Percentiles rank a stretch among this genome's conserved stretches.
Evolutionary conservation across 306 rosid species (phyloP).

Genomic region (Trifolium pratense): DNA sequence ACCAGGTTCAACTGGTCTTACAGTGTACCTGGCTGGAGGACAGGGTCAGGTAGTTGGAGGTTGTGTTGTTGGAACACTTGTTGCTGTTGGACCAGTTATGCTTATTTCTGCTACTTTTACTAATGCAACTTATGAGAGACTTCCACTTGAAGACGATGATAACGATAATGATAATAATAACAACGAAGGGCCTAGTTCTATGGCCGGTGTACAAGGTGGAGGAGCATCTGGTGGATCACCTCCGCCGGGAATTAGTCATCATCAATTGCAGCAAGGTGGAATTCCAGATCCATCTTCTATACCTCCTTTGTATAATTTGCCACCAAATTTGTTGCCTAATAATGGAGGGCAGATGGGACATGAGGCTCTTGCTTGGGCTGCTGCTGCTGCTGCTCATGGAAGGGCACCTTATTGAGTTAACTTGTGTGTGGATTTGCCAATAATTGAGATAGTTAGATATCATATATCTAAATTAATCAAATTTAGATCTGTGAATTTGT

Average conservation of each 20-base stretch:
- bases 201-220: constrained; percentile 37
- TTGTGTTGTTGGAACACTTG: constrained; percentile 82
- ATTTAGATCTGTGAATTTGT: constrained; percentile 23
- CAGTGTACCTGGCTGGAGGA: constrained; percentile 84
- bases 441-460: not conserved
- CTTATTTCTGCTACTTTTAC: constrained; percentile 92
- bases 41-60: constrained; percentile 96
- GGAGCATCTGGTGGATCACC: constrained; percentile 51
- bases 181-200: constrained; percentile 62
- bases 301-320: constrained; percentile 66
- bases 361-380: constrained; percentile 75
- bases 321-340: constrained; percentile 67
- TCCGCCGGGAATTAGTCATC: constrained; percentile 61
- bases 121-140: constrained; percentile 88
- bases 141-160: constrained; percentile 88
- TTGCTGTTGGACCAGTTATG: constrained; percentile 94
- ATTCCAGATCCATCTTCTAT: constrained; percentile 72
- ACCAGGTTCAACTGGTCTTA: constrained; percentile 82
- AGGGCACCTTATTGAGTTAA: constrained; percentile 60
- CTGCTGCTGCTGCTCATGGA: constrained; percentile 48
- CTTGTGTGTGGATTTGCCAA: not conserved
- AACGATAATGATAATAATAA: constrained; percentile 87
- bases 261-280: constrained; percentile 56
- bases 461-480: not conserved
- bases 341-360: constrained; percentile 73